Evolutionary conservation across 1,284 basidiomycete species (phyloP), one percentile per base, ranked within the genome.

Genomic region (Gomphus sp.): DNA sequence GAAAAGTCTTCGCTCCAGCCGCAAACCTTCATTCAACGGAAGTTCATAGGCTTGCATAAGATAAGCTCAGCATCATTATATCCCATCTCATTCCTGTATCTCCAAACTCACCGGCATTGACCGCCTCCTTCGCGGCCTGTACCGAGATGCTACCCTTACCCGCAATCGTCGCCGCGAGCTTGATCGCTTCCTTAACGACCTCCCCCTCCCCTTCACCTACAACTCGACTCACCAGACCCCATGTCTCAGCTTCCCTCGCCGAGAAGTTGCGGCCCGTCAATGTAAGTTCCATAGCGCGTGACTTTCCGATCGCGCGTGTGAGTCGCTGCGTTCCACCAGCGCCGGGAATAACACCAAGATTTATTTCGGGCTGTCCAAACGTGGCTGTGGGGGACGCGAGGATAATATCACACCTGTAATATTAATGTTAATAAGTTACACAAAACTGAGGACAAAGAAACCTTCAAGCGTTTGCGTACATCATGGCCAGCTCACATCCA

Each of bases 351-450:
- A 96, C 89, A 62, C 97, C 96, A 52, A 99, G 81, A 71, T 93
- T 96, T 74, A 99, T 96, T 71, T 99, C 97, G 37, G 97, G 96
- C 71, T 98, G 97, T 41, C 93, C 94, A 67, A 99, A 98, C 65
- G 85, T 86, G 39, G 97, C 96, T 22, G 84, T 92, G 5, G 93
- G 90, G 6, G 94, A 89, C n/a, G 91, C 93, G 62, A 98, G 84
- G 68, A 98, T 88, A 72, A 99, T 95, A 74, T 99, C 97, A 72
- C 92, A 59, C 57, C 57, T 76, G 72, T 71, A 74, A 64, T 56
- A 56, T 49, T 48, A n/a, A n/a, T n/a, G n/a, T n/a, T n/a, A n/a
- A n/a, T n/a, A n/a, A 4, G 25, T 50, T 45, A 36, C n/a, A 39
- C 16, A 58, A 22, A 16, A 36, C 5, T 36, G 0, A 28, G 1